Percentiles rank a stretch among this genome's conserved stretches.
phyloP scores from a whole-genome alignment of 2,329 filamentous ascomycete species.

The Cladobotryum protrusum region DNA sequence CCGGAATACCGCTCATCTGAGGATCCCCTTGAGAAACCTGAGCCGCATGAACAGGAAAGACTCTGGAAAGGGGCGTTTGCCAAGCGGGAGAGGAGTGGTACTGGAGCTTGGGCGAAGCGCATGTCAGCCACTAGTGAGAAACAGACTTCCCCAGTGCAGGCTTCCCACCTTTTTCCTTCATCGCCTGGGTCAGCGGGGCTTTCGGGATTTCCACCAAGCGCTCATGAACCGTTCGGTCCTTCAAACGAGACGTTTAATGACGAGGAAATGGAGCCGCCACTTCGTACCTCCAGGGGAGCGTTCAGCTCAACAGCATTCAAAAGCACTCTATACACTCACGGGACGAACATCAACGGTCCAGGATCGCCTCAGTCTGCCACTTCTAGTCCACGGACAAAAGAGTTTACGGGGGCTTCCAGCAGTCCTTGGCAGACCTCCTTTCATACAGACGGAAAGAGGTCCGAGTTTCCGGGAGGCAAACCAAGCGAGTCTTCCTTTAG shows the following conservation, averaged over 20 bases:
- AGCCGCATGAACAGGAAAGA: background rate
- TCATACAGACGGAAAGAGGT: too few species aligned
- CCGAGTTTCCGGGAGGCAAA: too few species aligned
- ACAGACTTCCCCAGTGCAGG: background rate
- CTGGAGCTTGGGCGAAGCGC: background rate
- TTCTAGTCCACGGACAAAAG: too few species aligned
- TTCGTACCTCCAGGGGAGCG: background rate
- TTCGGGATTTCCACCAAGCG: background rate
- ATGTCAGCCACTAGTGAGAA: background rate
- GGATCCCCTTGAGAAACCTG: too few species aligned
- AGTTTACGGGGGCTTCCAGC: too few species aligned
- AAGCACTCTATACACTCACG: too few species aligned
- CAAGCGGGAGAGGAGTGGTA: background rate
- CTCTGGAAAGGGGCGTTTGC: constrained; percentile 6
- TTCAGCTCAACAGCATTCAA: background rate
- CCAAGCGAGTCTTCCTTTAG: too few species aligned
- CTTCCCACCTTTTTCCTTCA: background rate
- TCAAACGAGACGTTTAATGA: background rate
- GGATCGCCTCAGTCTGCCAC: too few species aligned
- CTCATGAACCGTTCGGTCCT: background rate
- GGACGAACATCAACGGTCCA: too few species aligned
- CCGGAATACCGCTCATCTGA: too few species aligned
- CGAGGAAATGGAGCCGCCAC: background rate
- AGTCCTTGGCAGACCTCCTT: too few species aligned
- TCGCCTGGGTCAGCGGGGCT: background rate